These are phyloP conservation scores for Jacaranda copaia DNA, from an alignment of 257 asterid species.

Conservation along the genomic window DNA sequence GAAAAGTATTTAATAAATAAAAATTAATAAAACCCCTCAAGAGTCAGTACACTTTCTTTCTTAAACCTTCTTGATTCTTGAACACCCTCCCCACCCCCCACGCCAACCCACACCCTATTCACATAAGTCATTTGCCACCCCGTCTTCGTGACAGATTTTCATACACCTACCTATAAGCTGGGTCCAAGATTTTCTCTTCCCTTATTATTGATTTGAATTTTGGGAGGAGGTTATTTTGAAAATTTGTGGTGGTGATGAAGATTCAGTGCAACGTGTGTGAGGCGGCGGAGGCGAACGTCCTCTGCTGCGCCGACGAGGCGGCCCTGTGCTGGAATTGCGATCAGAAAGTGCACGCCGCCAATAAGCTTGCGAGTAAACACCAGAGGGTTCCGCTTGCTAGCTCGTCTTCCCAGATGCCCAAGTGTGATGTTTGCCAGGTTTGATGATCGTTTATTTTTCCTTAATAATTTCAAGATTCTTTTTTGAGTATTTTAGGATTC, in stretches of 20 bases:
- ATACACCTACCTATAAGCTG: background rate
- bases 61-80: conserved; percentile 12
- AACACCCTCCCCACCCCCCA: background rate
- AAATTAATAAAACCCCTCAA: background rate
- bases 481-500: background rate
- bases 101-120: background rate
- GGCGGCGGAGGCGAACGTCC: conserved; percentile 76
- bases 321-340: conserved; percentile 80
- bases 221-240: background rate
- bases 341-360: conserved; percentile 77
- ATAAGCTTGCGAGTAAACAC: conserved; percentile 80
- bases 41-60: conserved; percentile 5
- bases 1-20: background rate
- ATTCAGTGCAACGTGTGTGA: conserved; percentile 90
- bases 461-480: background rate
- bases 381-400: conserved; percentile 71
- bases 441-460: background rate
- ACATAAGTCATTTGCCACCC: background rate
- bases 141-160: background rate
- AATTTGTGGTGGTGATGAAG: conserved; percentile 56
- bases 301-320: conserved; percentile 95
- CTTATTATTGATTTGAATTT: background rate
- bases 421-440: conserved; percentile 94
- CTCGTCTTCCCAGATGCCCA: conserved; percentile 72
- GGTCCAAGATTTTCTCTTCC: background rate